Evolutionary conservation across 1,284 basidiomycete genomes (phyloP).

Genomic region (Coniferiporia sulphurascens): DNA sequence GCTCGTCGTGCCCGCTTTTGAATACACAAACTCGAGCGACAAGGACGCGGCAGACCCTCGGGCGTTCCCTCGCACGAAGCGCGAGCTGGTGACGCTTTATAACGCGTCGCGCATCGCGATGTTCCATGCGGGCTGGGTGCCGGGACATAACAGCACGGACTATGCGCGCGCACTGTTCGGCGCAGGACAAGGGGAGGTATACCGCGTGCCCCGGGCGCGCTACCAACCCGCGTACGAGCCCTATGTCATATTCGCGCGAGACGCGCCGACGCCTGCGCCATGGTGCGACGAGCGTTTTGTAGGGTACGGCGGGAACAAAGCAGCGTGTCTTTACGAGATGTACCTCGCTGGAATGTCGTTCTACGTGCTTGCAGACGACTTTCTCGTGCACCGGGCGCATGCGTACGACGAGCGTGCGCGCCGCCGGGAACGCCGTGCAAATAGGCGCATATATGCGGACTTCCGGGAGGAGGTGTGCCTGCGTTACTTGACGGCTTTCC

Average conservation of each 20-base stretch:
- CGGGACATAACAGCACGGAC: constrained; percentile 77
- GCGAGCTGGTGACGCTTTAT: constrained; percentile 56
- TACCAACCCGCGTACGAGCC: constrained; percentile 84
- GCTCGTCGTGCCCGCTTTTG: constrained; percentile 77
- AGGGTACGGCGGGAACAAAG: constrained; percentile 76
- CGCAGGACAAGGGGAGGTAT: constrained; percentile 59
- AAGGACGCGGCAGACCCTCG: constrained; percentile 52
- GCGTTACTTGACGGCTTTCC: constrained; percentile 52
- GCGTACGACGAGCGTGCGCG: constrained; percentile 71
- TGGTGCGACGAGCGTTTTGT: constrained; percentile 88
- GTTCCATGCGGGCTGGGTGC: constrained; percentile 74
- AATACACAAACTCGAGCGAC: constrained; percentile 49
- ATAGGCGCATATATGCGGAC: constrained; percentile 71
- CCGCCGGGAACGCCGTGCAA: constrained; percentile 66
- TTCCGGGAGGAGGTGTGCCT: constrained; percentile 73
- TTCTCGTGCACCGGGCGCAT: constrained; percentile 82
- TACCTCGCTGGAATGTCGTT: constrained; percentile 66
- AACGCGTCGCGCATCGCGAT: constrained; percentile 52
- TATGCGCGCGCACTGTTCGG: constrained; percentile 61
- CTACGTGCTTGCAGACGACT: constrained; percentile 80
- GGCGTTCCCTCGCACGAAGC: constrained; percentile 62
- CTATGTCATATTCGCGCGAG: constrained; percentile 74
- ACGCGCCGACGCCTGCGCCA: constrained; percentile 40
- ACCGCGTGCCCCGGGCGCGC: constrained; percentile 49
- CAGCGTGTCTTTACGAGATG: constrained; percentile 62